Conservation (phyloP, 495 filamentous ascomycete species). For the Aspergillus steynii region DNA sequence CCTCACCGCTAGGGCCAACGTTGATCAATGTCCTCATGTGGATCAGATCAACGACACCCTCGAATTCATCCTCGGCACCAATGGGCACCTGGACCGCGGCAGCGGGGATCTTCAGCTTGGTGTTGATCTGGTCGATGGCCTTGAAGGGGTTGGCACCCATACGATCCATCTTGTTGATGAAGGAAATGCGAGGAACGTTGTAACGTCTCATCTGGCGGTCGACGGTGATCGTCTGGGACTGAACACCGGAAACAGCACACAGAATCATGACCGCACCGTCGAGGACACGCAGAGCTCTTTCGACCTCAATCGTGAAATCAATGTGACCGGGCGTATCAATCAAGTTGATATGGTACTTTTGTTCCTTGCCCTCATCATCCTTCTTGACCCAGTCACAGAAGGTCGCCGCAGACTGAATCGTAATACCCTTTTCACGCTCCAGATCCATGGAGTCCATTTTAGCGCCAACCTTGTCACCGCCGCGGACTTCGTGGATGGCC, state of each 20-base stretch:
- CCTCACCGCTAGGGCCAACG: constrained; percentile 75
- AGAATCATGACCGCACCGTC: constrained; percentile 99
- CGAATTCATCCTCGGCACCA: constrained; percentile 86
- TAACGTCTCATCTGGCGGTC: constrained; percentile 99
- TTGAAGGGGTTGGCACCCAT: constrained; percentile 99
- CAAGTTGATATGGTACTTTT: constrained; percentile 95
- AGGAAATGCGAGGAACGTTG: constrained; percentile 92
- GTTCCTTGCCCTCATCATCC: constrained; percentile 68
- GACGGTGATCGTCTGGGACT: constrained; percentile 97
- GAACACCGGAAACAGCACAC: constrained; percentile 95
- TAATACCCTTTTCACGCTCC: constrained; percentile 97
- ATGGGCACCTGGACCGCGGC: constrained; percentile 96
- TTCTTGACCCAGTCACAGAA: constrained; percentile 97
- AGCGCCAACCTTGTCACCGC: constrained; percentile 91
- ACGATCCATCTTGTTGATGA: constrained; percentile 99
- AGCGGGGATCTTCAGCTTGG: constrained; percentile 87
- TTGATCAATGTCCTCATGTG: constrained; percentile 92
- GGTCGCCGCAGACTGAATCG: constrained; percentile 96
- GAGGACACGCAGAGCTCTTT: constrained; percentile 90
- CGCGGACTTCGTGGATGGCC: constrained; percentile 95
- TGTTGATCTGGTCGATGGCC: constrained; percentile 94
- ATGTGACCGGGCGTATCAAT: constrained; percentile 99
- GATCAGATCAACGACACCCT: constrained; percentile 93
- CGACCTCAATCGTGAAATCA: constrained; percentile 99
- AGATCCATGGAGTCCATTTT: constrained; percentile 99